Evolutionary conservation across 1,139 yeast genomes (phyloP), one percentile per base, ranked within the genome.

Genomic region (Kluyveromyces sp.): DNA sequence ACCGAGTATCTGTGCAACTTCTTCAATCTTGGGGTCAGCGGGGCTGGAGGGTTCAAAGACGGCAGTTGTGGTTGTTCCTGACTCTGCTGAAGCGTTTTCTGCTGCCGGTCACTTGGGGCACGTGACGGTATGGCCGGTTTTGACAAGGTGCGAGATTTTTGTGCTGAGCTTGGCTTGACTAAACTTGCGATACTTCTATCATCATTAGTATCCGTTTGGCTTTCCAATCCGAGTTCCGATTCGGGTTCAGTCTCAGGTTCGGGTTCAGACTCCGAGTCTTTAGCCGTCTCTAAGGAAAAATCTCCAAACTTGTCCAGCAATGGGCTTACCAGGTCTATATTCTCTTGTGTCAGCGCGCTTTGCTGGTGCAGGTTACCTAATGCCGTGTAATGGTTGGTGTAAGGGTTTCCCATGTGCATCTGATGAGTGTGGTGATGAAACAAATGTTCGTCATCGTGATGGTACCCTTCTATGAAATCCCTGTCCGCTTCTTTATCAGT

Each of bases 1-100:
- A 44, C 31, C n/a, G 48, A 45, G 9, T 43, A 40, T 9, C 44
- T 41, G 8, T 43, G 42, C 15, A 33, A 18, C 25, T 28, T 33
- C 11, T 31, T 30, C 22, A 32, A 12, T 17, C 31, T 12, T 16
- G 13, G 35, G 33, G 34, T 25, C 19, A 29, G 13, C 18, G 36
- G 40, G 18, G 29, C 33, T 19, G 40, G 17, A 9, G 32, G 33
- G 22, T 11, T 18, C 18, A 28, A 29, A 33, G 38, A 38, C 8
- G 41, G 30, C 12, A 9, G 9, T 12, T 12, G 17, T 9, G 16
- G 41, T 9, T 30, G 33, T 15, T 19, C 34, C 19, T n/a, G 29
- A 7, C 28, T 16, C n/a, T 35, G 20, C 3, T 35, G 30, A 12
- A 9, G 9, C 9, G 26, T 22, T 22, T 22, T 22, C 9, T 6